Evolutionary conservation across 176 grass and related monocot species (phyloP).

Genomic region (Raddia guianensis): DNA sequence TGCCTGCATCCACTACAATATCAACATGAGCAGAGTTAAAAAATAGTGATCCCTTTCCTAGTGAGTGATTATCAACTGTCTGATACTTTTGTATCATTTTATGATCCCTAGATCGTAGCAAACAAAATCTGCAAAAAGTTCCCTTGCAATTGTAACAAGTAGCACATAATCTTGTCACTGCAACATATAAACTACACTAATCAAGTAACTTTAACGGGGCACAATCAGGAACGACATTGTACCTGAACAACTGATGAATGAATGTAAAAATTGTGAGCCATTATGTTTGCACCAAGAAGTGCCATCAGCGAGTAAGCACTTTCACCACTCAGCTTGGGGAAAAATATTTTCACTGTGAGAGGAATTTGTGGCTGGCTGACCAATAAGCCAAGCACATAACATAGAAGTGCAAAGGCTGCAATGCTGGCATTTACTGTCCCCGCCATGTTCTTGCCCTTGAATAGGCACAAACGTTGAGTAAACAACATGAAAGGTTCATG

Average conservation of each 20-base stretch:
- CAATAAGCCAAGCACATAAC: slow-evolving; percentile 87
- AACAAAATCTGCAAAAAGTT: not conserved
- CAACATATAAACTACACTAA: not conserved
- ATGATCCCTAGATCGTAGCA: not conserved
- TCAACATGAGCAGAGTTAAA: not conserved
- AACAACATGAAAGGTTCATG: slow-evolving; percentile 36
- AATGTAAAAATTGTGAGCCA: slow-evolving; percentile 95
- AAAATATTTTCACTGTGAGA: slow-evolving; percentile 71
- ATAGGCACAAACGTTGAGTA: slow-evolving; percentile 34
- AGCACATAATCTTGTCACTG: not conserved
- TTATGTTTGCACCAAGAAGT: slow-evolving; percentile 96
- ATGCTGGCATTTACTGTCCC: slow-evolving; percentile 61
- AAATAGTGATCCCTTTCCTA: not conserved
- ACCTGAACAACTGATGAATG: slow-evolving; percentile 97
- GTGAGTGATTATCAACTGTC: not conserved
- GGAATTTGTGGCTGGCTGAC: slow-evolving; percentile 89
- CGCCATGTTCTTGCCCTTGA: slow-evolving; percentile 66
- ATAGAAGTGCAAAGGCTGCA: slow-evolving; percentile 79
- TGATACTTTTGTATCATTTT: not conserved
- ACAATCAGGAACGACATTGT: slow-evolving; percentile 14
- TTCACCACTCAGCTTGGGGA: slow-evolving; percentile 89
- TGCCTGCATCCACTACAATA: not conserved
- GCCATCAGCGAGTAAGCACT: slow-evolving; percentile 96
- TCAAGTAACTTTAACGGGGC: slow-evolving; percentile 10
- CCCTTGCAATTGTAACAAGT: not conserved